Evolutionary conservation across 2,329 filamentous ascomycete species (phyloP).

Genomic region (Xylariales sp.): DNA sequence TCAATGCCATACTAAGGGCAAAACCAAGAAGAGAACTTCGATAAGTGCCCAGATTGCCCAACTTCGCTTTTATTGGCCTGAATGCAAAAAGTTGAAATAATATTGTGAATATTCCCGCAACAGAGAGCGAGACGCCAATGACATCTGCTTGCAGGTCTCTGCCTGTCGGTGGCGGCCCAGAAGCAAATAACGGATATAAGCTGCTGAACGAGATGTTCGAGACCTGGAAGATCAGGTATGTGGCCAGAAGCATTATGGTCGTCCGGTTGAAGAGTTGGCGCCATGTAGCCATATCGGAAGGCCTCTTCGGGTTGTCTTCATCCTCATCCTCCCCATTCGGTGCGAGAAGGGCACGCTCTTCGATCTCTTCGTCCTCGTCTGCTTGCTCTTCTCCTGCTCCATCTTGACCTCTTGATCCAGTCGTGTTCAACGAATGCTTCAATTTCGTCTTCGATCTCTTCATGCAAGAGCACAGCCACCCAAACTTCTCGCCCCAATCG

Average conservation of each 20-base stretch:
- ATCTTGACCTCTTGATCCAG: conserved; percentile 16
- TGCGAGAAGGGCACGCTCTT: conserved; percentile 19
- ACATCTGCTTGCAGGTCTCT: conserved; percentile 70
- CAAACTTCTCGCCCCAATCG: conserved; percentile 26
- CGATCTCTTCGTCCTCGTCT: conserved; percentile 21
- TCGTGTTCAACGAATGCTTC: conserved; percentile 22
- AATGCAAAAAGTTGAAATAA: conserved; percentile 86
- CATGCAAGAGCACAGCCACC: conserved; percentile 26
- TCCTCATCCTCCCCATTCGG: conserved; percentile 33
- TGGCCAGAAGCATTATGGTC: conserved; percentile 73
- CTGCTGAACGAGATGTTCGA: conserved; percentile 95
- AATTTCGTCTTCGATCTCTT: conserved; percentile 15
- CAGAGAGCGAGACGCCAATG: conserved; percentile 80
- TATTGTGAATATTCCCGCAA: conserved; percentile 81
- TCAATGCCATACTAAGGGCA: conserved; percentile 74
- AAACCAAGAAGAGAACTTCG: conserved; percentile 73
- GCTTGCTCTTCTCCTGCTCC: conserved; percentile 12
- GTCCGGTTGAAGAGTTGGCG: conserved; percentile 69
- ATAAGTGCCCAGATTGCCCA: conserved; percentile 86
- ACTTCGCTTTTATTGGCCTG: conserved; percentile 66
- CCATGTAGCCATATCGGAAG: conserved; percentile 45
- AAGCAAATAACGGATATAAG: conserved; percentile 88
- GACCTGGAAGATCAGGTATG: conserved; percentile 90
- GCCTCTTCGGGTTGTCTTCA: conserved; percentile 35
- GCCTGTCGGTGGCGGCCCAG: conserved; percentile 69